phyloP scores from a whole-genome alignment of 2,329 filamentous ascomycete genomes.

The Exophiala xenobiotica region DNA sequence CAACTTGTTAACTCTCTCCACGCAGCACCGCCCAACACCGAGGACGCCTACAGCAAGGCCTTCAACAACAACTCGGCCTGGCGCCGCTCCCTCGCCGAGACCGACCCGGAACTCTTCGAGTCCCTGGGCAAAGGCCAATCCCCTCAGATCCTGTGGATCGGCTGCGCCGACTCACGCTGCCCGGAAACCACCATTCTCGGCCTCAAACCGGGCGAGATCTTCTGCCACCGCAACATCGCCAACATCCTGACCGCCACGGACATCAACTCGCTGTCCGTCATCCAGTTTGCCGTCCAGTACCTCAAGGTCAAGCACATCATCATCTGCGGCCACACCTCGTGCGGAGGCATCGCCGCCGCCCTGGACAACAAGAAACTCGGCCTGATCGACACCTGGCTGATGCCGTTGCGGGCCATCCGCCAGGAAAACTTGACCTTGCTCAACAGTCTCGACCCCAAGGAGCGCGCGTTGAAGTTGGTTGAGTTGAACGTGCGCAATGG shows the following conservation, averaged over 20 bases:
- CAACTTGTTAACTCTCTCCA: background rate
- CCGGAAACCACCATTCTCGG: constrained; percentile 80
- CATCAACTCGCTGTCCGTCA: constrained; percentile 70
- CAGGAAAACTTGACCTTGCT: constrained; percentile 54
- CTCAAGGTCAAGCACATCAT: constrained; percentile 66
- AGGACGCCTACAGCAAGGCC: constrained; percentile 27
- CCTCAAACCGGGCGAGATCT: constrained; percentile 73
- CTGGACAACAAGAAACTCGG: constrained; percentile 59
- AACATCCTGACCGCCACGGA: constrained; percentile 76
- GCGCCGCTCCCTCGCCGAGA: constrained; percentile 30
- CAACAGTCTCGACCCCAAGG: constrained; percentile 46
- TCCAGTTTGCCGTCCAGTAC: constrained; percentile 74
- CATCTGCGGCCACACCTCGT: constrained; percentile 61
- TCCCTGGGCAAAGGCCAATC: constrained; percentile 66
- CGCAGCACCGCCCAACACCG: background rate
- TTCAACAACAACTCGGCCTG: constrained; percentile 31
- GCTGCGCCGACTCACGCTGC: constrained; percentile 81
- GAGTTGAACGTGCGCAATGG: constrained; percentile 75
- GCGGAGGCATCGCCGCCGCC: constrained; percentile 58
- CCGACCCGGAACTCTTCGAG: constrained; percentile 68
- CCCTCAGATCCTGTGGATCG: constrained; percentile 70
- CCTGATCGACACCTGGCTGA: constrained; percentile 61
- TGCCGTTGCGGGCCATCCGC: constrained; percentile 55
- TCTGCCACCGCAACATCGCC: constrained; percentile 87
- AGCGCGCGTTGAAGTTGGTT: constrained; percentile 62